These are phyloP conservation scores for Circinella minor DNA, from an alignment of 371 early-diverging fungal species.

Conservation along the genomic window DNA sequence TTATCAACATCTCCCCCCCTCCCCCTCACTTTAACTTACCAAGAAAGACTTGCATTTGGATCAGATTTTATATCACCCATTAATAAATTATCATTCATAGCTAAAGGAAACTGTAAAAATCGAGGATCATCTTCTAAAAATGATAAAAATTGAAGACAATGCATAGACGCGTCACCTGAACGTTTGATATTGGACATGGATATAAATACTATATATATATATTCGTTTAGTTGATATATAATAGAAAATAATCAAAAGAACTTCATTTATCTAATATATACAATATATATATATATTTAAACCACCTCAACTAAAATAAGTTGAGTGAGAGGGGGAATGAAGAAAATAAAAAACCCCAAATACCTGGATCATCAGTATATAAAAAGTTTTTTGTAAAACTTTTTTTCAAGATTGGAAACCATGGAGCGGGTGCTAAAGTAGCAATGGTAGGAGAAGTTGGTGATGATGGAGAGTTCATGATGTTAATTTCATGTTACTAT, in stretches of 20 bases:
- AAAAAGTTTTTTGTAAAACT: slow-evolving; percentile 25
- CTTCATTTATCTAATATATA: no score
- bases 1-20: no score
- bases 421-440: slow-evolving; percentile 25
- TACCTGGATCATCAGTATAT: slow-evolving; percentile 20
- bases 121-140: slow-evolving; percentile 61
- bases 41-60: slow-evolving; percentile 57
- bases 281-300: no score
- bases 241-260: no score
- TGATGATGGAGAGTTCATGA: slow-evolving; percentile 19
- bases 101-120: slow-evolving; percentile 57
- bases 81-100: slow-evolving; percentile 62
- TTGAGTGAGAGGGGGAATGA: no score
- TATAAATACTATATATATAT: slow-evolving; percentile 34
- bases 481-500: slow-evolving; percentile 3
- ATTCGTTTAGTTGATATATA: not conserved
- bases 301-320: no score
- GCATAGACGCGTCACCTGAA: slow-evolving; percentile 54
- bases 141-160: slow-evolving; percentile 53
- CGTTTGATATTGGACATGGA: slow-evolving; percentile 55
- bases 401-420: slow-evolving; percentile 24
- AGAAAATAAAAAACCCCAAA: not conserved
- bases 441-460: slow-evolving; percentile 24
- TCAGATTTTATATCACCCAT: slow-evolving; percentile 69
- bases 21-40: slow-evolving; percentile 32